Evolutionary conservation across 2,329 filamentous ascomycete genomes (phyloP), one percentile per base, ranked within the genome.

Genomic region (Hypoxylon sp.): DNA sequence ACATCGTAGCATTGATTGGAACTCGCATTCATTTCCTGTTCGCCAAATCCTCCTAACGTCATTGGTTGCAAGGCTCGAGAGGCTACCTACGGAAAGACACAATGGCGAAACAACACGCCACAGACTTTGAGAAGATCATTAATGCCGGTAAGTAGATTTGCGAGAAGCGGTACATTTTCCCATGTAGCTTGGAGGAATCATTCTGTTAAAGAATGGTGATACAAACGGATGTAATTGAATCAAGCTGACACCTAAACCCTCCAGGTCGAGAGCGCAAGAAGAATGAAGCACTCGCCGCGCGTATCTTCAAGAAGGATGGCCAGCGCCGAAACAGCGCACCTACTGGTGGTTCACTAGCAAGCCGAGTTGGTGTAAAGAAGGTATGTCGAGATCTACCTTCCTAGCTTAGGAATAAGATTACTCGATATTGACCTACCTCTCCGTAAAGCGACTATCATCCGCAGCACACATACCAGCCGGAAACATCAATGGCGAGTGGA

Each of bases 301-400:
- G 82, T 66, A 90, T 92, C 66, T 86, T 92, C 61, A 82, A 82
- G 61, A 76, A 73, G 58, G 81, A 82, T 66, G 72, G 71, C 44
- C 73, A 79, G 50, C 82, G 86, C 60, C 72, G 78, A 23, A 71
- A 80, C 42, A 87, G 81, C 65, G 79, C 85, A 27, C 79, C 81
- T 5, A 67, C 69, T 40, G 75, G 79, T 41, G 76, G 84, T 63
- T 83, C 83, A 2, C 80, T 91, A 40, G 83, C 88, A 46, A 89
- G 86, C 71, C 82, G 88, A 69, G 84, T 88, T 51, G 88, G 89
- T 27, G 78, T 91, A 38, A 84, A 82, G 64, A 91, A 91, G 82
- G 85, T 85, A 76, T 48, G 64, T 56, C 51, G 4, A 15, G 44
- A 37, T 11, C 27, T 21, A 6, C 4, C 21, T 21, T 21, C n/a